Base-by-base conservation (phyloP, 306 rosid genomes). In the Castanea mollissima region DNA sequence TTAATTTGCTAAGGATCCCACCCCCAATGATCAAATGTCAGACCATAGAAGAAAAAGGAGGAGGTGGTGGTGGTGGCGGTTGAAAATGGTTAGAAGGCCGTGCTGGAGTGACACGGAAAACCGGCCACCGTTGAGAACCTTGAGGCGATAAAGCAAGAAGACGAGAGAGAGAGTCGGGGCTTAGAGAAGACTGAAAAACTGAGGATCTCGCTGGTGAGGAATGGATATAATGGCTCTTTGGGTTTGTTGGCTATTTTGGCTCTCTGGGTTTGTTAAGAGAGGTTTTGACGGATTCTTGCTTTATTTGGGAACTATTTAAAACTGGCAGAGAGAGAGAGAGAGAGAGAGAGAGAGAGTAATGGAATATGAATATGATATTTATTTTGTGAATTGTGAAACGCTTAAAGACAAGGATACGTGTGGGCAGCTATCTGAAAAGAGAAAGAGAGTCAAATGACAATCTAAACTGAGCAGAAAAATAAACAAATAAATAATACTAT, bases 351-450 rank as follows among this genome's bases (percentile, higher is more conserved):
- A 14, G 6, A 34, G 38, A 32, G 51, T 32, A 7, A 38, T 38
- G 46, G 44, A 13, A 51, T 3, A 16, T 38, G 44, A 13, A 51
- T 3, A 23, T 21, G 15, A 38, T 46, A 27, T 44, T 18, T 46
- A 54, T 9, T 55, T 55, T 25, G 34, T 29, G 46, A 41, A 41
- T 41, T 41, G 46, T 41, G 73, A 49, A 31, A 34, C 78, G 38
- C 73, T 64, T 14, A 16, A 20, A 18, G 78, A 74, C 74, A 65
- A 80, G 57, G 9, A 65, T 35, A 74, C 78, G 83, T 80, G 83
- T 34, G 83, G 68, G 29, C 69, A 9, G 23, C 32, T 10, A 23
- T 52, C 14, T 18, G 77, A n/a, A 19, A 21, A 2, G 19, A 21
- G 14, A 34, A 27, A 63, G 68, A 5, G 29, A 8, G 76, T 59